Base-by-base conservation (phyloP, 2,329 filamentous ascomycete species). In the Paecilomyces sp. region DNA sequence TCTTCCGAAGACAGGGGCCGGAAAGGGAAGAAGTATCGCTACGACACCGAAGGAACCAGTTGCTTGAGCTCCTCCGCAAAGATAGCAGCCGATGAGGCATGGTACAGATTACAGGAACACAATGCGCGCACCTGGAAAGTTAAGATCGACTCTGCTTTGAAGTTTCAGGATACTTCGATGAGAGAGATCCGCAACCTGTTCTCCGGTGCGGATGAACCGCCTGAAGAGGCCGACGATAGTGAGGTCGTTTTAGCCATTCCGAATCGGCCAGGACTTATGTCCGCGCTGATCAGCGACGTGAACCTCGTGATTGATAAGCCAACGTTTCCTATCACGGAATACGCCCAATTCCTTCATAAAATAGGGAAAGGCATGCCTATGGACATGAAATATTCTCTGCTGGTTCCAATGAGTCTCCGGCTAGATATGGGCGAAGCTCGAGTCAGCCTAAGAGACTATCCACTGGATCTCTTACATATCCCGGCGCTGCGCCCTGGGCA, bases 331-430 rank as follows among this genome's bases (percentile, higher is more conserved):
- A 79, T 96, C 61, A 81, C 85, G 2, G 87, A 96, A 12, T 85
- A 93, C 58, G 90, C 93, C 0, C 84, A 89, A 15, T 99, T 96
- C 71, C 79, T 99, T 28, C 84, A 97, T 70, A 85, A 86, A 55
- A 88, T 97, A 60, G 94, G 94, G n/a, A 99, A 99, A 77, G 94
- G 94, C 0, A 95, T 99, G 86, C 94, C 94, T 0, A 82, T 86
- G 63, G 88, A 95, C 68, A 99, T 92, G 84, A 81, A 93, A 69
- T 99, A 97, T 72, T 87, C 91, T 9, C 80, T 99, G 22, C 82
- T 99, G 18, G 80, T 99, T 11, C 95, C 94, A 0, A 91, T 97
- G 87, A 90, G 89, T 72, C 82, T 99, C 2, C 87, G 91, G 64
- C 83, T 99, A 63, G 90, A 90, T 61, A 92, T 97, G 87, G 90